phyloP scores from a whole-genome alignment of 2,329 filamentous ascomycete genomes.

The Curvularia spicifera region DNA sequence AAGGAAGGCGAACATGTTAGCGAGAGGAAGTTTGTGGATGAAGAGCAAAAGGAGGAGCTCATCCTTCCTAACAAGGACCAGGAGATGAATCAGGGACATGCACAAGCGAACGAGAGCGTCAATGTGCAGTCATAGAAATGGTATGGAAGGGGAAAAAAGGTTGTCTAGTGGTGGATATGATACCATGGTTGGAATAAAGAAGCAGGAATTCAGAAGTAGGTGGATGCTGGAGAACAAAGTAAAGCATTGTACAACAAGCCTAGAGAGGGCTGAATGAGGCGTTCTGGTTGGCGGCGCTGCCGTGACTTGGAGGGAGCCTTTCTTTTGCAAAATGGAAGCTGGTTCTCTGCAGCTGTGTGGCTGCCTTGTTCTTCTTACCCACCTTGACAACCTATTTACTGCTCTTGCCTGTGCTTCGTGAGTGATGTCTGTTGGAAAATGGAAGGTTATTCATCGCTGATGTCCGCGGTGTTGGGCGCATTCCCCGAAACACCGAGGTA shows the following conservation, averaged over 20 bases:
- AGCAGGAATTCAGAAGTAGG: slow-evolving; percentile 3
- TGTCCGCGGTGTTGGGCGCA: not conserved
- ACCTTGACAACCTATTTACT: not conserved
- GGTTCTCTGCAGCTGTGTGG: slow-evolving; percentile 13
- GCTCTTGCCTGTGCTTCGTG: not conserved
- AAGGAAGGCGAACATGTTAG: slow-evolving; percentile 69
- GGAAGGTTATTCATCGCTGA: slow-evolving; percentile 3
- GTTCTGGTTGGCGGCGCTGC: slow-evolving; percentile 16
- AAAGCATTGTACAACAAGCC: slow-evolving; percentile 38
- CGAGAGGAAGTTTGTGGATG: slow-evolving; percentile 85
- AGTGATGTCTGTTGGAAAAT: not conserved
- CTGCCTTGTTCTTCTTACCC: slow-evolving; percentile 13
- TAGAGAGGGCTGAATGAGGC: slow-evolving; percentile 25
- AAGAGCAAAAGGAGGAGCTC: slow-evolving; percentile 71
- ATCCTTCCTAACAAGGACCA: slow-evolving; percentile 64
- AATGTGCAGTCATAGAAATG: slow-evolving; percentile 30
- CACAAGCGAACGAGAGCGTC: slow-evolving; percentile 27
- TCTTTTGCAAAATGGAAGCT: slow-evolving; percentile 13
- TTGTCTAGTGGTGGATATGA: slow-evolving; percentile 18
- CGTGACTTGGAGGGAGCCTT: slow-evolving; percentile 8
- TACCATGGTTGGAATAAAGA: slow-evolving; percentile 20
- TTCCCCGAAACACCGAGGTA: not conserved
- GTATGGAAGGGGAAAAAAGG: not conserved
- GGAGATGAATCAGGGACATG: slow-evolving; percentile 25
- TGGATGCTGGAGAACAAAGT: slow-evolving; percentile 6